Evolutionary conservation across 176 grass and related monocot genomes (phyloP).

Genomic region (Bromus sterilis): DNA sequence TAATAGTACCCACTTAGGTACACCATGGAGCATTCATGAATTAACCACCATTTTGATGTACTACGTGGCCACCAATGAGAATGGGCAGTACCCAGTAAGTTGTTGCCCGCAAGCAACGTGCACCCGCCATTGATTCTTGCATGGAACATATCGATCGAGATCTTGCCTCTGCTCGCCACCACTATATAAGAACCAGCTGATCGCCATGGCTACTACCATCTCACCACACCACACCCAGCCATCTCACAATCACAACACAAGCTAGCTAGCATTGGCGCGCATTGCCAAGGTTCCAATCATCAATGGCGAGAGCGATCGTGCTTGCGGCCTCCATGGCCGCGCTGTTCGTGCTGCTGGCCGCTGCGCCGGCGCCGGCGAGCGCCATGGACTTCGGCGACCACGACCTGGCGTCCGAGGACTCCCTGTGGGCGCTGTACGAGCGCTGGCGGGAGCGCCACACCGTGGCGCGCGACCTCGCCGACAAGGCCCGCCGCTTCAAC

Average conservation of each 20-base stretch:
- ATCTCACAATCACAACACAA: background rate
- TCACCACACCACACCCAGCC: background rate
- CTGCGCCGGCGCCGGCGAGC: background rate
- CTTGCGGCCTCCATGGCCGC: background rate
- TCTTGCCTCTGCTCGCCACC: background rate
- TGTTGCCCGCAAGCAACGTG: constrained; percentile 50
- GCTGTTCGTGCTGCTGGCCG: background rate
- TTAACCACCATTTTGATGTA: background rate
- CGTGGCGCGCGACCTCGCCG: constrained; percentile 41
- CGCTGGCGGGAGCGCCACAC: constrained; percentile 59
- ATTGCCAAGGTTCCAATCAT: background rate
- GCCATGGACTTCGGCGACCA: constrained; percentile 42
- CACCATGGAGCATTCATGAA: background rate
- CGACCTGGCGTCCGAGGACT: constrained; percentile 66
- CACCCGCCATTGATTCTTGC: background rate
- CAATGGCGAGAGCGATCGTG: background rate
- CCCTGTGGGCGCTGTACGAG: constrained; percentile 61
- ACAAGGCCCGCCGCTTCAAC: constrained; percentile 64
- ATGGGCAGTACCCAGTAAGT: background rate
- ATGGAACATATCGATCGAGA: constrained; percentile 28
- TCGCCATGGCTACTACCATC: background rate
- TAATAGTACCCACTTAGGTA: too few relatives aligned
- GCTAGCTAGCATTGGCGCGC: background rate
- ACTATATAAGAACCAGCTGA: constrained; percentile 9
- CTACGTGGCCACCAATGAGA: background rate